Base-by-base conservation (phyloP, 2,329 filamentous ascomycete species). In the Colletotrichum cereale region DNA sequence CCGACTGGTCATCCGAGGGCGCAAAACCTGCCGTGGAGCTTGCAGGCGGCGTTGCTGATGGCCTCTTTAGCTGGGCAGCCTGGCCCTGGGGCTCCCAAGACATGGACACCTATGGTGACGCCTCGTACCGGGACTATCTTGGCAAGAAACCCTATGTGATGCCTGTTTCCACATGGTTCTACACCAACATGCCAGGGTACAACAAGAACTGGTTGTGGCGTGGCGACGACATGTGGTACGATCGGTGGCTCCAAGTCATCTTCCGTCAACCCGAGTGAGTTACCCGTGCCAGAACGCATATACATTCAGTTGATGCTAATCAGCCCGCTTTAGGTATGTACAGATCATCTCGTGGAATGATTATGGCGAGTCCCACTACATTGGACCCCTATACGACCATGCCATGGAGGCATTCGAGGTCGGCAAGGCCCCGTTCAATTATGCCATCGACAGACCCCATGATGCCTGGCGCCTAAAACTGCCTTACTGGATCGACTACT, bases 151-250 rank as follows among this genome's bases (percentile, higher is more conserved):
- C 77, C 0, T 82, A 80, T 68, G 87, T 88, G 84, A 88, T 87
- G 85, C 82, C 86, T 3, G 84, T 87, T 16, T 85, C 85, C 0
- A 87, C 87, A 0, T 89, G 86, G 87, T 89, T 89, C 77, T 89
- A 85, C 78, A 89, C 89, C 53, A 86, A 89, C 67, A 79, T 90
- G 5, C 85, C 87, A 0, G 80, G 82, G 12, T 87, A 83, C 71
- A 80, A 79, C 75, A 86, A 89, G 81, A 87, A 87, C 75, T 88
- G 85, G 84, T 80, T 90, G 1, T 92, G 88, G 82, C 85, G 85
- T 4, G 85, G 87, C 21, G 89, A 90, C 70, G 81, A 86, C 56
- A 79, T 91, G 12, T 90, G 89, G 85, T 86, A 85, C 70, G 80
- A 88, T 66, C 86, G 89, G 34, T 91, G 88, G 89, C 81, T 86